phyloP scores from a whole-genome alignment of 1,284 basidiomycete species.

The Chalciporus piperatoides region DNA sequence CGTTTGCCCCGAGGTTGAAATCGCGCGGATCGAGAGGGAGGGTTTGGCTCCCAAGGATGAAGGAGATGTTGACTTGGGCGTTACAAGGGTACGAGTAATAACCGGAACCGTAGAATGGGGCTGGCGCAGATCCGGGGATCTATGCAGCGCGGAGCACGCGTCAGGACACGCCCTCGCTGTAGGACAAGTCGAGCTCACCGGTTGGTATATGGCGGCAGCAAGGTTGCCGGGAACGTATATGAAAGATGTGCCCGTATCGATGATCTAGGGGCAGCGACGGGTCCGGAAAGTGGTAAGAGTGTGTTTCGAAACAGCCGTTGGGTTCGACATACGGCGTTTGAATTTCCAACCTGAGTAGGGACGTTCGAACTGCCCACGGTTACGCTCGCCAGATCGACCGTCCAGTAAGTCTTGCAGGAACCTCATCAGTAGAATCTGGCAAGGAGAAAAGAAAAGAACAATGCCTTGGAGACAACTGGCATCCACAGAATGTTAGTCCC shows the following conservation, averaged over 20 bases:
- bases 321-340: conserved; percentile 39
- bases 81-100: conserved; percentile 54
- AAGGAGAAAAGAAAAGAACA: neutral
- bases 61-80: conserved; percentile 33
- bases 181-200: conserved; percentile 26
- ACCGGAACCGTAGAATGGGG: conserved; percentile 41
- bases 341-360: conserved; percentile 10
- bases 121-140: conserved; percentile 47
- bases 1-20: conserved; percentile 61
- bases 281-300: neutral
- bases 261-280: conserved; percentile 37
- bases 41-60: conserved; percentile 51
- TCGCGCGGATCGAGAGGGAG: conserved; percentile 55
- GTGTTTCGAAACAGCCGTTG: neutral
- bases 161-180: neutral
- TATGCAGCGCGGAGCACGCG: conserved; percentile 15
- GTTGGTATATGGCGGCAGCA: conserved; percentile 40
- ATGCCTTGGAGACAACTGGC: conserved; percentile 47
- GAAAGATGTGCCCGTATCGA: conserved; percentile 60
- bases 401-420: conserved; percentile 51
- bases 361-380: conserved; percentile 31
- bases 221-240: conserved; percentile 48
- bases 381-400: conserved; percentile 44
- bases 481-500: conserved; percentile 48
- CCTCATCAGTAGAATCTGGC: neutral